Conservation (phyloP, 2,329 filamentous ascomycete species). For the Rhexocercosporidium sp. region DNA sequence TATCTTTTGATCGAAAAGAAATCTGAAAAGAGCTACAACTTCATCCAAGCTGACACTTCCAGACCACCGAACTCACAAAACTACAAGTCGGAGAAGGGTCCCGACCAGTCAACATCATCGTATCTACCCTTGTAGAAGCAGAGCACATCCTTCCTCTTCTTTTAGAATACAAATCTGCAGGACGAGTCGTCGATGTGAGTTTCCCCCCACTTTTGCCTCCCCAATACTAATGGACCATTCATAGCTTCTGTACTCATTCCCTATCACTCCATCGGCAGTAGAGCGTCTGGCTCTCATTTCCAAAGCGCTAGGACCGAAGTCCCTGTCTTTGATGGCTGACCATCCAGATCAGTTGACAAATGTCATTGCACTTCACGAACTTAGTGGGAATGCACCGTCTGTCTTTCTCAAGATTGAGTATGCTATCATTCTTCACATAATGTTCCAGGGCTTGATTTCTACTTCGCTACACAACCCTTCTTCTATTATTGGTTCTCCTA, state of each 20-base stretch:
- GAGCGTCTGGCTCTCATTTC: conserved; percentile 64
- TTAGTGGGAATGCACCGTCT: conserved; percentile 54
- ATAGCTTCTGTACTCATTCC: conserved; percentile 65
- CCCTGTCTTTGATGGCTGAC: conserved; percentile 72
- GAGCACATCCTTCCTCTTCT: conserved; percentile 69
- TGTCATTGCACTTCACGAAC: conserved; percentile 49
- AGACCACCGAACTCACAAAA: conserved; percentile 70
- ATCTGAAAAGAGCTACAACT: background rate
- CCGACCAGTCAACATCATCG: conserved; percentile 62
- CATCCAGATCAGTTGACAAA: conserved; percentile 64
- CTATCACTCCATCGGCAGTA: conserved; percentile 65
- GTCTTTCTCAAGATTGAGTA: conserved; percentile 69
- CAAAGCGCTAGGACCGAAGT: conserved; percentile 57
- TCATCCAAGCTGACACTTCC: conserved; percentile 20
- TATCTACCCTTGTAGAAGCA: conserved; percentile 76
- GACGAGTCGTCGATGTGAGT: conserved; percentile 63
- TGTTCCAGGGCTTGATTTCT: background rate
- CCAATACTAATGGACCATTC: conserved; percentile 9
- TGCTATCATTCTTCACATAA: background rate
- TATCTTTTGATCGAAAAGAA: no score
- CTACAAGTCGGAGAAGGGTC: conserved; percentile 68
- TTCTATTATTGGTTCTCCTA: background rate
- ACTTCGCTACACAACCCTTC: background rate
- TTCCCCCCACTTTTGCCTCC: conserved; percentile 7
- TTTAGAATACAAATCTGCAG: conserved; percentile 57